A percentile compares a stretch with the other conserved stretches of the same genome.
These are phyloP conservation scores for Wickerhamiella kurtzmanii DNA, from an alignment of 805 yeast species.

Conservation along the genomic window DNA sequence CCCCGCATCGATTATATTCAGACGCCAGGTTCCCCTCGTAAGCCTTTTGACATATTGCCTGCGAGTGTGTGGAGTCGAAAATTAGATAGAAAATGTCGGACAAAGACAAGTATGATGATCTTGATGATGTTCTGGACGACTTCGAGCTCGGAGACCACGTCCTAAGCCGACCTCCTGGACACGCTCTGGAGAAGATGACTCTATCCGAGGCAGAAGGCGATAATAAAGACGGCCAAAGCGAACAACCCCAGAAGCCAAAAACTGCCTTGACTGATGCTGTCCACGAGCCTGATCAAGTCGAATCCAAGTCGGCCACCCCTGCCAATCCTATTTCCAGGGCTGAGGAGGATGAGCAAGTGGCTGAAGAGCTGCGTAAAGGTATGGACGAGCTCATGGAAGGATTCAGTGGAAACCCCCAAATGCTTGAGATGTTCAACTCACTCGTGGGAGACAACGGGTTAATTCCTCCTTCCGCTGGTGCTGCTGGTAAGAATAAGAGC, in stretches of 20 bases:
- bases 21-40: too few relatives aligned
- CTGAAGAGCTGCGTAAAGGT: constrained; percentile 29
- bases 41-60: too few relatives aligned
- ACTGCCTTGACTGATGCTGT: too few relatives aligned
- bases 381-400: constrained; percentile 35
- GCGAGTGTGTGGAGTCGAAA: not conserved
- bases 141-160: not conserved
- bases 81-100: constrained; percentile 7
- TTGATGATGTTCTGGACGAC: constrained; percentile 62
- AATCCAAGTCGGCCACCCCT: too few relatives aligned
- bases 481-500: too few relatives aligned
- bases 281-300: too few relatives aligned
- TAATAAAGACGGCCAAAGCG: too few relatives aligned
- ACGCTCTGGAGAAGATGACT: not conserved
- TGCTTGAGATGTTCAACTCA: constrained; percentile 37
- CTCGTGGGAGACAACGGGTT: constrained; percentile 22
- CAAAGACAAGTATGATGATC: constrained; percentile 18
- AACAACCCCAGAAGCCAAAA: too few relatives aligned
- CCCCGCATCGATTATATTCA: too few relatives aligned
- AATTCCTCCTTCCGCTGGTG: too few relatives aligned
- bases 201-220: not conserved
- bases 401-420: constrained; percentile 39
- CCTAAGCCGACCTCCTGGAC: not conserved
- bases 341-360: constrained; percentile 28
- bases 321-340: constrained; percentile 5